Evolutionary conservation across 495 filamentous ascomycete genomes (phyloP).

Genomic region (Mycothermus thermophilus): DNA sequence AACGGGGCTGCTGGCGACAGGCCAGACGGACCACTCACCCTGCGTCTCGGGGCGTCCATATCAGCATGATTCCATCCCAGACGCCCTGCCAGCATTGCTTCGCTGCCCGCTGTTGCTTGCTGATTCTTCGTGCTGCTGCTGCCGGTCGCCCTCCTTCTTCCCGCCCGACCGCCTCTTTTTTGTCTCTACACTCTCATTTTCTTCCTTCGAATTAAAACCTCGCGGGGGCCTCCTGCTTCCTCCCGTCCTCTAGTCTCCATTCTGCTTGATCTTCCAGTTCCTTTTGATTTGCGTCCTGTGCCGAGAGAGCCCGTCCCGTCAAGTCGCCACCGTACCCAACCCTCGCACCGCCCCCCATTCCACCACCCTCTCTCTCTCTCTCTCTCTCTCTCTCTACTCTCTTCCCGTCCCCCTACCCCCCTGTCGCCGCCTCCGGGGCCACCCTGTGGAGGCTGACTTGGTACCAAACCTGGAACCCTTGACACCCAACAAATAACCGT

Average conservation of each 20-base stretch:
- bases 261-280: constrained; percentile 9
- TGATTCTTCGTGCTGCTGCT: no score
- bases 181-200: no score
- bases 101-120: no score
- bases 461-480: no score
- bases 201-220: constrained; percentile 18
- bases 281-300: constrained; percentile 4
- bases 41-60: no score
- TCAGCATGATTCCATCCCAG: no score
- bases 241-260: constrained; percentile 7
- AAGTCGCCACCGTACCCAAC: constrained; percentile 7
- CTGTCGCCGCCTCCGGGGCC: no score
- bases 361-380: constrained; percentile 4
- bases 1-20: no score
- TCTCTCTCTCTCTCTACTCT: constrained; percentile 5
- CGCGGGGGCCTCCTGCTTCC: constrained; percentile 12
- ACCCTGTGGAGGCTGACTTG: no score
- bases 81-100: no score
- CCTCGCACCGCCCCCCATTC: constrained; percentile 2
- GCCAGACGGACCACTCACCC: no score
- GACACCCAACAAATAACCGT: constrained; percentile 14
- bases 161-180: constrained; percentile 12
- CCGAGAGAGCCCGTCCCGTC: constrained; percentile 1
- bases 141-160: constrained; percentile 15
- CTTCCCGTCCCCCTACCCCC: background rate